These are phyloP conservation scores for Debaryomycetaceae sp. DNA, from an alignment of 1,139 yeast genomes.

Conservation along the genomic window DNA sequence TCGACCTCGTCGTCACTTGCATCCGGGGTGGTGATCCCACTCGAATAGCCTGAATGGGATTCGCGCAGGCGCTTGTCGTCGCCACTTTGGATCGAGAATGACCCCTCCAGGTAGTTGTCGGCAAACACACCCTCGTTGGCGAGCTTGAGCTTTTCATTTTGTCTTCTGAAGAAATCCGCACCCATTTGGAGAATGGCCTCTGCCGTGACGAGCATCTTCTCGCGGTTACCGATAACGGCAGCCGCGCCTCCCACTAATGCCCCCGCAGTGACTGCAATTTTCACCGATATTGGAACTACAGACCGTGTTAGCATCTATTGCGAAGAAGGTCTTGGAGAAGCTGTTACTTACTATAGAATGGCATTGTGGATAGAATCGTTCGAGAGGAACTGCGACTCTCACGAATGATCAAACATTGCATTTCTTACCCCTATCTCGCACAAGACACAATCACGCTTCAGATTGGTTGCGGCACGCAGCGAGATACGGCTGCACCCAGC, in stretches of 20 bases:
- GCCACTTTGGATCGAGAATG: constrained; percentile 11
- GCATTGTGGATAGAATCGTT: constrained; percentile 10
- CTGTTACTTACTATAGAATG: constrained; percentile 14
- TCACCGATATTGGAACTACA: constrained; percentile 35
- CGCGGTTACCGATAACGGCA: constrained; percentile 32
- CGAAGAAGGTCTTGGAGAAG: constrained; percentile 1
- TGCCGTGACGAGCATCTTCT: constrained; percentile 28
- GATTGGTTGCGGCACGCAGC: too few relatives aligned
- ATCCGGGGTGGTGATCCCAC: constrained; percentile 12
- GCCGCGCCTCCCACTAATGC: constrained; percentile 37
- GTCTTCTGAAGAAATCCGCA: constrained; percentile 30
- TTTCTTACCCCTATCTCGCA: background rate
- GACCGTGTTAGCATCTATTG: constrained; percentile 13
- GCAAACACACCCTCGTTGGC: constrained; percentile 25
- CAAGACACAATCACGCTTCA: constrained; percentile 1
- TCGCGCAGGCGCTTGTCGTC: too few relatives aligned
- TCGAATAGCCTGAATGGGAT: constrained; percentile 9
- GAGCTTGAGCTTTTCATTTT: constrained; percentile 20
- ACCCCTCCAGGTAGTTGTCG: constrained; percentile 22
- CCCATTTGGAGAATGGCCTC: constrained; percentile 31
- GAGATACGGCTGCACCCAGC: background rate
- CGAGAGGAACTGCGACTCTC: background rate
- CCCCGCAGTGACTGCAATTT: constrained; percentile 36
- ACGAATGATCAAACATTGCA: background rate
- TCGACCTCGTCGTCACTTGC: constrained; percentile 11